These are phyloP conservation scores for Myochromella boudieri DNA, from an alignment of 768 basidiomycete species.

Conservation along the genomic window DNA sequence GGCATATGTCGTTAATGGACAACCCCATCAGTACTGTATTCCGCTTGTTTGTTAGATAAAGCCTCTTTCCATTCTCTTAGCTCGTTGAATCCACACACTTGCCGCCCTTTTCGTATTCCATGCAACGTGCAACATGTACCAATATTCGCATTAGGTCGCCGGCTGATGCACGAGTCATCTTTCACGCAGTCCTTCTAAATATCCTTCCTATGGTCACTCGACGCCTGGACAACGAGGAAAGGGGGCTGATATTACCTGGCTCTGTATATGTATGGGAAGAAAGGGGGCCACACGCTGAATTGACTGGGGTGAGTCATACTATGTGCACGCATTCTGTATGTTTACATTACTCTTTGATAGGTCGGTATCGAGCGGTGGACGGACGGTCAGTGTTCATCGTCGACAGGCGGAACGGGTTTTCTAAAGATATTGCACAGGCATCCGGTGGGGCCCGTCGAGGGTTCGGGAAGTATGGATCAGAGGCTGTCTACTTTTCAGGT, in stretches of 20 bases:
- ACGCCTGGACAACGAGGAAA: conserved; percentile 74
- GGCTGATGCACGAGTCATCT: conserved; percentile 57
- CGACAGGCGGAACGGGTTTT: neutral
- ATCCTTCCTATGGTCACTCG: conserved; percentile 79
- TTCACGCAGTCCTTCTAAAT: conserved; percentile 67
- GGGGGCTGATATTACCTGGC: conserved; percentile 68
- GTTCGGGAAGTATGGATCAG: conserved; percentile 61
- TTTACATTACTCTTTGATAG: conserved; percentile 32
- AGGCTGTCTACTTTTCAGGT: conserved; percentile 2
- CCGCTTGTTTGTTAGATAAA: conserved; percentile 36
- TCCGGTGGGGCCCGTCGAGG: conserved; percentile 79
- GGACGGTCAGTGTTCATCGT: conserved; percentile 46
- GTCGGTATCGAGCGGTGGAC: conserved; percentile 85
- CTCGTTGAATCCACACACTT: neutral
- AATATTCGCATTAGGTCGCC: conserved; percentile 52
- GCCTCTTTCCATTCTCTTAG: conserved; percentile 22
- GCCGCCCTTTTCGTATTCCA: conserved; percentile 17
- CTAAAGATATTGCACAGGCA: conserved; percentile 33
- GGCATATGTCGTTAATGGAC: conserved; percentile 37
- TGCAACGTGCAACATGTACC: conserved; percentile 55
- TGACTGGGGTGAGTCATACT: conserved; percentile 57
- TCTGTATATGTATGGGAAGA: conserved; percentile 88
- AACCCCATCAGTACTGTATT: conserved; percentile 41
- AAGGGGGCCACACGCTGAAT: conserved; percentile 67
- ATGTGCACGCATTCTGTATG: conserved; percentile 1